phyloP scores from a whole-genome alignment of 163 green algal genomes.

The Scenedesmus sp. region DNA sequence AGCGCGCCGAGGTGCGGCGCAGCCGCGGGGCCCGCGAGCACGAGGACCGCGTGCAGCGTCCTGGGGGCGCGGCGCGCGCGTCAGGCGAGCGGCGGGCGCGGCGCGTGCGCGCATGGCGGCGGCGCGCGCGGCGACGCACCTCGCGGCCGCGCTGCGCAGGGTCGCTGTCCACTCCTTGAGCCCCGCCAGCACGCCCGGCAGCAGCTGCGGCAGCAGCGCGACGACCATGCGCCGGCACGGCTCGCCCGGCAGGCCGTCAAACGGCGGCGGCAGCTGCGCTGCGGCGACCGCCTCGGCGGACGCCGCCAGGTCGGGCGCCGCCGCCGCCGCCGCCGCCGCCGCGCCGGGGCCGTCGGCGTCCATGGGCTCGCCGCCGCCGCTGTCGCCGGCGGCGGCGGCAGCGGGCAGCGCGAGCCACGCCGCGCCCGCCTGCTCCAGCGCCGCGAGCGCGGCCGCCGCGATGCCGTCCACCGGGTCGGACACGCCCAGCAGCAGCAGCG shows the following conservation, averaged over 20 bases:
- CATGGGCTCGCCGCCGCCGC: constrained; percentile 3
- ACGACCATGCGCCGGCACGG: constrained; percentile 51
- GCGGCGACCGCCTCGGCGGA: constrained; percentile 34
- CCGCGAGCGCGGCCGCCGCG: constrained; percentile 19
- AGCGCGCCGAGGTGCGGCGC: constrained; percentile 50
- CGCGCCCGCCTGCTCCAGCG: neutral
- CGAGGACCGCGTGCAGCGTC: constrained; percentile 54
- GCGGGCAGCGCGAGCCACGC: constrained; percentile 3
- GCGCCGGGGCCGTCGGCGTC: constrained; percentile 14
- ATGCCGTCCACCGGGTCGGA: constrained; percentile 55
- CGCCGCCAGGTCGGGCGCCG: neutral
- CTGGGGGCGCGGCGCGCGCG: neutral
- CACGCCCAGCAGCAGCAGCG: constrained; percentile 72
- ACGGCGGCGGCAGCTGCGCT: constrained; percentile 49
- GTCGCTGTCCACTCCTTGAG: constrained; percentile 66
- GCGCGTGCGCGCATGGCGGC: no score
- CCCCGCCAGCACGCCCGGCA: constrained; percentile 56
- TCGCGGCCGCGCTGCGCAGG: constrained; percentile 55
- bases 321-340: neutral
- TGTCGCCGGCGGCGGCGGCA: neutral
- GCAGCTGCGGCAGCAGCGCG: constrained; percentile 58
- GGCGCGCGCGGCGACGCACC: constrained; percentile 17
- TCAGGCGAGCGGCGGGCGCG: neutral
- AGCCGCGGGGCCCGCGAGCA: constrained; percentile 52
- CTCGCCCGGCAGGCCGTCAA: constrained; percentile 33